Percentiles rank a stretch among this genome's conserved stretches.
Evolutionary conservation across 148 eudicot genomes (phyloP).

Genomic region (Camellia granthamiana): DNA sequence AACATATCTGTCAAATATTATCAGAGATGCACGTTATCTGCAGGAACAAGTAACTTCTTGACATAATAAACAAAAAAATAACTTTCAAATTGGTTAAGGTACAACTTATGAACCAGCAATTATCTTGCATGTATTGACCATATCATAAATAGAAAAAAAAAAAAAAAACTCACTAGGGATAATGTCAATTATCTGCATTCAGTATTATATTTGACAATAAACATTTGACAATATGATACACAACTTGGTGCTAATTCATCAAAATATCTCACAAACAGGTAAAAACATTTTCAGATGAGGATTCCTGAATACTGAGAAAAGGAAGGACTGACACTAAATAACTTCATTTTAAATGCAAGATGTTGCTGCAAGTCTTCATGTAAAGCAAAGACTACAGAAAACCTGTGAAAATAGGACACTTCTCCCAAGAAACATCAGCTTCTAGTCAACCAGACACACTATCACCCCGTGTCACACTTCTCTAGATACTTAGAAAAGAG

Average conservation of each 20-base stretch:
- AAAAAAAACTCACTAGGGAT: not conserved
- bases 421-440: not conserved
- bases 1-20: constrained; percentile 53
- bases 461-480: constrained; percentile 1
- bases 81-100: constrained; percentile 3
- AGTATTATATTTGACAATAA: not conserved
- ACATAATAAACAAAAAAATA: constrained; percentile 8
- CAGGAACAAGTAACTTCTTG: not conserved
- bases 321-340: not conserved
- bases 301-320: not conserved
- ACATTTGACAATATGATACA: not conserved
- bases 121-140: not conserved
- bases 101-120: not conserved
- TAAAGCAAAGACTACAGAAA: not conserved
- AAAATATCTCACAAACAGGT: not conserved
- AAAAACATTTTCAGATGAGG: not conserved
- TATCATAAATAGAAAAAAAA: constrained; percentile 4
- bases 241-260: not conserved
- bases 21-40: constrained; percentile 9
- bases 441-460: not conserved
- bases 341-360: not conserved
- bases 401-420: not conserved
- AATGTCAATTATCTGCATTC: not conserved
- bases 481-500: not conserved
- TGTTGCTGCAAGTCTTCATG: not conserved